Percentiles rank a stretch among this genome's conserved stretches.
Evolutionary conservation across 306 rosid species (phyloP).

Genomic region (Hippophae gyantsensis): DNA sequence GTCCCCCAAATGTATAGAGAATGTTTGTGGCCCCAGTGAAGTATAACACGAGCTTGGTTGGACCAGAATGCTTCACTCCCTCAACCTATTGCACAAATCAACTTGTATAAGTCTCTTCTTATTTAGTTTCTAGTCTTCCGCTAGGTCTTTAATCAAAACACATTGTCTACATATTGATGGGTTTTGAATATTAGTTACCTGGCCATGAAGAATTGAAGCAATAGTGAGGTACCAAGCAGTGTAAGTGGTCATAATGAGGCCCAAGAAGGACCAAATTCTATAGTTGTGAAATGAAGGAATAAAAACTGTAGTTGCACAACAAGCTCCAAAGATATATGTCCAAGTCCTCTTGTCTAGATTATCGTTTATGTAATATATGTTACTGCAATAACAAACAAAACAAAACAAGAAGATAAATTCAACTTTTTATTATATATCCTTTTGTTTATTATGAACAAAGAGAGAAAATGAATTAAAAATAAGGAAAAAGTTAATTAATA

Average conservation of each 20-base stretch:
- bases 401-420: background rate
- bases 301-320: conserved; percentile 98
- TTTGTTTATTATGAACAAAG: conserved; percentile 2
- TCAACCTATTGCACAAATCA: conserved; percentile 36
- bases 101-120: background rate
- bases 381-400: conserved; percentile 37
- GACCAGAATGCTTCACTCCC: conserved; percentile 93
- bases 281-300: conserved; percentile 96
- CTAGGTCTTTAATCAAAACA: background rate
- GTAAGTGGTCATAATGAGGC: conserved; percentile 96
- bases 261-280: conserved; percentile 94
- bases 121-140: background rate
- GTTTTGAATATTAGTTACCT: conserved; percentile 31
- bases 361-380: conserved; percentile 93
- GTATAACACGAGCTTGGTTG: conserved; percentile 74
- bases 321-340: conserved; percentile 98
- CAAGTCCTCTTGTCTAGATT: conserved; percentile 97
- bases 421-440: background rate
- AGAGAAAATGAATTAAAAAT: conserved; percentile 15
- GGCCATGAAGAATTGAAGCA: conserved; percentile 84
- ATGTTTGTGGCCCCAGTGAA: conserved; percentile 99
- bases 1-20: conserved; percentile 99
- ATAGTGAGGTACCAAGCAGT: conserved; percentile 94
- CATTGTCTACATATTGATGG: no score
- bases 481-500: conserved; percentile 28